A percentile compares a stretch with the other conserved stretches of the same genome.
phyloP scores from a whole-genome alignment of 768 basidiomycete species.

The Psilocybe subaeruginosa region DNA sequence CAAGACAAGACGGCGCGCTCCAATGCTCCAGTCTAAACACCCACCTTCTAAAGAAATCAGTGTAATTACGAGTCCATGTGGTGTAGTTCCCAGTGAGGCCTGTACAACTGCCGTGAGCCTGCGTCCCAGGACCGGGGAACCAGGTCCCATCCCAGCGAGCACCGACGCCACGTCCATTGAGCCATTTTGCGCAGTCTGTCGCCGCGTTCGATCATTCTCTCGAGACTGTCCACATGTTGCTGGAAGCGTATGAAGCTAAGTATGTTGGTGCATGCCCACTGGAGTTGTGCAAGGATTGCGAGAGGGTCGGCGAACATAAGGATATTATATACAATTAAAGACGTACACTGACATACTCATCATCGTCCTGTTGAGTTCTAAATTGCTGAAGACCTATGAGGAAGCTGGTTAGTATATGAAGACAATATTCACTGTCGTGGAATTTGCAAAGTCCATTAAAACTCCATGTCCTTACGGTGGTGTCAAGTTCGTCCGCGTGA shows the following conservation, averaged over 20 bases:
- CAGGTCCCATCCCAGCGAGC: slow-evolving; percentile 69
- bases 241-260: slow-evolving; percentile 44
- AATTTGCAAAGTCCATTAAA: slow-evolving; percentile 68
- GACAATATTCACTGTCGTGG: not conserved
- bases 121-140: slow-evolving; percentile 28
- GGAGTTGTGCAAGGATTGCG: not conserved
- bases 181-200: slow-evolving; percentile 78
- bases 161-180: slow-evolving; percentile 77
- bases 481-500: slow-evolving; percentile 48
- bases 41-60: slow-evolving; percentile 61
- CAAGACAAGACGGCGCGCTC: not conserved
- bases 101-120: slow-evolving; percentile 60
- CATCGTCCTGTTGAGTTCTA: slow-evolving; percentile 55
- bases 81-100: slow-evolving; percentile 61
- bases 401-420: not conserved
- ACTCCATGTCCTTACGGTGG: slow-evolving; percentile 55
- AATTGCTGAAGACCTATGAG: slow-evolving; percentile 59
- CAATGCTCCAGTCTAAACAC: slow-evolving; percentile 20
- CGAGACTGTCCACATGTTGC: slow-evolving; percentile 68
- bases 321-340: not conserved
- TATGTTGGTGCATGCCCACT: slow-evolving; percentile 60
- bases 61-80: slow-evolving; percentile 65
- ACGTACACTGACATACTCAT: slow-evolving; percentile 59
- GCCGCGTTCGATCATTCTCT: slow-evolving; percentile 81
- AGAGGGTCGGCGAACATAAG: not conserved